A percentile compares a stretch with the other conserved stretches of the same genome.
Evolutionary conservation across 2,329 filamentous ascomycete species (phyloP).

Genomic region (Arthrobotrys entomopaga): DNA sequence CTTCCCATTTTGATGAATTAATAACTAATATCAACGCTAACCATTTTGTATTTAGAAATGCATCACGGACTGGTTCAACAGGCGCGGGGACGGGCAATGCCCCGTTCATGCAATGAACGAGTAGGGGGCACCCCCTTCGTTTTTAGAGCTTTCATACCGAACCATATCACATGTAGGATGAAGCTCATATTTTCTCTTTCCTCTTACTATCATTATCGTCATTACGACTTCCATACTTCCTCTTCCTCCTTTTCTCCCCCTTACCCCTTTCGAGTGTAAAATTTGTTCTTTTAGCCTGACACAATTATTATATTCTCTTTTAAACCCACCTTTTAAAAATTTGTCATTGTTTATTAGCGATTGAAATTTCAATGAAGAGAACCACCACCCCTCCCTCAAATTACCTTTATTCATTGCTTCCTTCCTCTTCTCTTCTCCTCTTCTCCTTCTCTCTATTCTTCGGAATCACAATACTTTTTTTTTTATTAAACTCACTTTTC

Average conservation of each 20-base stretch:
- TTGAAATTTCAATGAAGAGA: neutral
- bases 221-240: neutral
- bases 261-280: neutral
- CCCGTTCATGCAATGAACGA: conserved; percentile 51
- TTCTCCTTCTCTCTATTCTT: neutral
- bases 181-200: neutral
- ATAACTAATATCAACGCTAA: neutral
- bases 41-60: conserved; percentile 20
- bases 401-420: neutral
- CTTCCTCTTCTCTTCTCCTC: neutral
- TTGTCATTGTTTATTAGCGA: conserved; percentile 45
- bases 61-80: conserved; percentile 41
- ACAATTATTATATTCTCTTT: conserved; percentile 7
- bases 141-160: neutral
- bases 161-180: too few relatives aligned
- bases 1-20: conserved; percentile 13
- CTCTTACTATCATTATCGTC: neutral
- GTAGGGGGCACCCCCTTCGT: neutral
- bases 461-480: too few relatives aligned
- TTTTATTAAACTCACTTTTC: neutral
- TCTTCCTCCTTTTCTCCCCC: neutral
- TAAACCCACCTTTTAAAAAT: conserved; percentile 10
- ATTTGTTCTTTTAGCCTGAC: conserved; percentile 2
- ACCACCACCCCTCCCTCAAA: neutral
- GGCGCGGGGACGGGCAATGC: conserved; percentile 28